Evolutionary conservation across 208 protist species (phyloP).

Genomic region (Leishmania mexicana): DNA sequence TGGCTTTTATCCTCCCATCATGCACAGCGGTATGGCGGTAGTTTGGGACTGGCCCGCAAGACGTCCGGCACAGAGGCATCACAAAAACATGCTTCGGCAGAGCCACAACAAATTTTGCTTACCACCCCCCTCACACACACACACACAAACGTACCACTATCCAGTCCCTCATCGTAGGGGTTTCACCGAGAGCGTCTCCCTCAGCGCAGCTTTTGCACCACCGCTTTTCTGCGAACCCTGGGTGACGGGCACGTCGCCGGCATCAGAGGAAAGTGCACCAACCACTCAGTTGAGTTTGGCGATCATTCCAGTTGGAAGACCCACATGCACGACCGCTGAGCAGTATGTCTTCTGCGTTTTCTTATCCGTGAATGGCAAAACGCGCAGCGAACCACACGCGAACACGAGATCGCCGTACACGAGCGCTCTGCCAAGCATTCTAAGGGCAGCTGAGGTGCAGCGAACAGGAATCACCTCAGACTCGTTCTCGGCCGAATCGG

Average conservation of each 20-base stretch:
- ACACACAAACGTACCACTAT: not conserved
- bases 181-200: not conserved
- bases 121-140: not conserved
- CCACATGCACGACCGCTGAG: conserved; percentile 67
- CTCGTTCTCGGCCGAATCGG: conserved; percentile 25
- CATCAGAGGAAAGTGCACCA: not conserved
- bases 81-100: not conserved
- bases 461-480: conserved; percentile 62
- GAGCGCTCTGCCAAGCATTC: conserved; percentile 19
- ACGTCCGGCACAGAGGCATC: not conserved
- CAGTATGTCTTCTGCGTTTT: conserved; percentile 53
- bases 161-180: not conserved
- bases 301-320: conserved; percentile 24
- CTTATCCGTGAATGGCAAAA: conserved; percentile 58
- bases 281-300: conserved; percentile 12
- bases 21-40: too few species aligned
- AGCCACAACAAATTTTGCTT: not conserved
- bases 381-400: conserved; percentile 64
- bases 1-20: not conserved
- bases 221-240: not conserved
- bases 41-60: too few species aligned
- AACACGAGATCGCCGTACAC: conserved; percentile 55
- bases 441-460: conserved; percentile 37
- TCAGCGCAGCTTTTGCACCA: not conserved
- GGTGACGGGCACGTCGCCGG: not conserved